A percentile compares a stretch with the other conserved stretches of the same genome.
Evolutionary conservation across 2,329 filamentous ascomycete species (phyloP).

Genomic region (Colletotrichum liaoningense): DNA sequence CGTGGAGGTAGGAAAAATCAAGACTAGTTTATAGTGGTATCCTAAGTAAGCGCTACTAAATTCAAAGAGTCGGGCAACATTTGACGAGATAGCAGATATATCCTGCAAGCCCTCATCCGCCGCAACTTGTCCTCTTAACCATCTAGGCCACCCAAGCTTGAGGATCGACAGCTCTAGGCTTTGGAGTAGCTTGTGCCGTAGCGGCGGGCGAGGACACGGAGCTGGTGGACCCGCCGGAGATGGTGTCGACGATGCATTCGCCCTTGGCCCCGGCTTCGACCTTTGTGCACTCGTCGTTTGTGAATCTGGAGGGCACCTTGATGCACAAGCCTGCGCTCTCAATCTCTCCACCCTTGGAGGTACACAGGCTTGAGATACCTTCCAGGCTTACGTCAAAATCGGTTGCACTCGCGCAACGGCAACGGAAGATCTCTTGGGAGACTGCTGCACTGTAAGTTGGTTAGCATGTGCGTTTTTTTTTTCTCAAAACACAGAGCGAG

Average conservation of each 20-base stretch:
- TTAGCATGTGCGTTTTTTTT: neutral
- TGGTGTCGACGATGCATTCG: slow-evolving; percentile 11
- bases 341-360: neutral
- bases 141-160: neutral
- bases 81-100: neutral
- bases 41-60: neutral
- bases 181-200: neutral
- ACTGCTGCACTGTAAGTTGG: neutral
- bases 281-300: slow-evolving; percentile 3
- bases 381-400: neutral
- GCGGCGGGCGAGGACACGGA: neutral
- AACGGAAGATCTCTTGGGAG: neutral
- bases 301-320: neutral
- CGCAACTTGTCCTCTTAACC: neutral
- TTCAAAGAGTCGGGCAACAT: neutral
- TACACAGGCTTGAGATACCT: neutral
- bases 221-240: neutral
- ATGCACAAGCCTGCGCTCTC: neutral
- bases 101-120: neutral
- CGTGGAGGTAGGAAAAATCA: no score
- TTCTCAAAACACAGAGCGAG: neutral
- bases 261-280: slow-evolving; percentile 1
- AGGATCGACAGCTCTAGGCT: neutral
- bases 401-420: slow-evolving; percentile 9
- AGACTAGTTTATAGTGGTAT: neutral